Evolutionary conservation across 805 yeast genomes (phyloP).

Genomic region (Suhomyces faveliae): DNA sequence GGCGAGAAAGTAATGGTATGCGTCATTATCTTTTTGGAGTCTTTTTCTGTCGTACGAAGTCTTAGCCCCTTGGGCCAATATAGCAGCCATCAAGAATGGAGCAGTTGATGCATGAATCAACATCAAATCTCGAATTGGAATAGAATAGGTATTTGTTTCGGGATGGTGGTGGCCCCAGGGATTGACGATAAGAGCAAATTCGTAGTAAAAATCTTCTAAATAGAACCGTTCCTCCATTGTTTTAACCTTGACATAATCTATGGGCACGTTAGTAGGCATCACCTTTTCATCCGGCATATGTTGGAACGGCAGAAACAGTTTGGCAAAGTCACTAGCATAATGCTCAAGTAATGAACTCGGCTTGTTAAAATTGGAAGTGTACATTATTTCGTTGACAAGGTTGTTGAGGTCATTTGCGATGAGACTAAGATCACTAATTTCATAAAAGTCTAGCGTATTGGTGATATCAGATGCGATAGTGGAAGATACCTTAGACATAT

Average conservation of each 20-base stretch:
- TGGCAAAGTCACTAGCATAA: constrained; percentile 1
- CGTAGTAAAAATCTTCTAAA: constrained; percentile 34
- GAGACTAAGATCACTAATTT: constrained; percentile 30
- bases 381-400: constrained; percentile 36
- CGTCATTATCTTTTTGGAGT: constrained; percentile 54
- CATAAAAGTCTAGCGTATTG: constrained; percentile 10
- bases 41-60: constrained; percentile 43
- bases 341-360: not conserved
- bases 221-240: constrained; percentile 28
- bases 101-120: constrained; percentile 57
- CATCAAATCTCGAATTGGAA: constrained; percentile 62
- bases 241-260: constrained; percentile 23
- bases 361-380: constrained; percentile 21
- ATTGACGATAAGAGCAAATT: constrained; percentile 32
- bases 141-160: constrained; percentile 22
- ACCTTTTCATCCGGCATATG: not conserved
- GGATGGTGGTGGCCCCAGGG: constrained; percentile 36
- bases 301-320: not conserved
- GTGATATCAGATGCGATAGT: not conserved
- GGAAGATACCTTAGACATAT: no score
- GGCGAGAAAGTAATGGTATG: constrained; percentile 62
- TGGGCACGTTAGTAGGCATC: constrained; percentile 26
- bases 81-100: constrained; percentile 60
- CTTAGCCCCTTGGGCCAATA: constrained; percentile 69
- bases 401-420: constrained; percentile 40